Evolutionary conservation across 768 basidiomycete species (phyloP), one percentile per base, ranked within the genome.

Genomic region (Russula sp.): DNA sequence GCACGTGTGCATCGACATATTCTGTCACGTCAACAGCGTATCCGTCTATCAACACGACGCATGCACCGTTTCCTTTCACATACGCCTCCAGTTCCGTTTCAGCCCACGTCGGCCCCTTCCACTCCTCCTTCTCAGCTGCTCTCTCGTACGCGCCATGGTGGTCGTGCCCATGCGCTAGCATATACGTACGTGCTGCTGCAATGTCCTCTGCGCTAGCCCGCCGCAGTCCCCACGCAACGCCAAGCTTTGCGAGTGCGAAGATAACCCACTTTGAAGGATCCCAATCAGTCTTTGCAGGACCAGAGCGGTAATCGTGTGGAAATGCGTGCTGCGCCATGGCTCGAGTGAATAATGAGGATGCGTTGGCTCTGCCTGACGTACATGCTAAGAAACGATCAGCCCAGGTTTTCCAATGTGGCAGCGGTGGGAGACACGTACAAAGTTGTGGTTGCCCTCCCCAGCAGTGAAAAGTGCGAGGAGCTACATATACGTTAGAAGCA

Each of bases 231-330:
- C 71, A 74, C 1, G 76, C 81, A 0, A 84, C 71, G 0, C 84
- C 82, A 8, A 84, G 55, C 6, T 67, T 68, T 65, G 84, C 74
- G 11, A 91, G 75, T 5, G 74, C 53, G 22, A 81, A 70, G 47
- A 91, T 90, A 48, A 85, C 79, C 89, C 88, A 91, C 75, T 90
- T 91, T 2, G 87, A 87, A 0, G 89, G 88, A 72, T 92, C 89
- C 88, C 88, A 92, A 66, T 87, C 87, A 31, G 76, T 71, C 7
- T 63, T 52, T 20, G 80, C 77, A 10, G 84, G 85, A 0, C 84
- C 87, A 20, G 88, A 87, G 31, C 88, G 82, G 73, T 84, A 91
- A 72, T 92, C 89, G 61, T 86, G 82, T 10, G 89, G 89, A 69
- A 90, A 91, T 0, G 88, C 80, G 71, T 91, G 88, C 82, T 91